phyloP scores from a whole-genome alignment of 2,329 filamentous ascomycete genomes.

The Venturia aucupariae region DNA sequence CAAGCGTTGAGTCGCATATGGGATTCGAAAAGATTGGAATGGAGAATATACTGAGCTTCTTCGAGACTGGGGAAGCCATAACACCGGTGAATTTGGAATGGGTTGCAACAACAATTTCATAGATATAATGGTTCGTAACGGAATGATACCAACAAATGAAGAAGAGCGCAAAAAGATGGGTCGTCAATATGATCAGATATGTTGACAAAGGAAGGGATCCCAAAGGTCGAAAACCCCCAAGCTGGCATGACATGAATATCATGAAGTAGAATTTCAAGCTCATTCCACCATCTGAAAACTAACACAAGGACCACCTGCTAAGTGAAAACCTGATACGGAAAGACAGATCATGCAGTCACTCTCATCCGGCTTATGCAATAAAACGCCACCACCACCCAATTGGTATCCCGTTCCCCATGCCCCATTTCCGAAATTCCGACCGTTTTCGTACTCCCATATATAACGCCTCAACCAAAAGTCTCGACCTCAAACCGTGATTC shows the following conservation, averaged over 20 bases:
- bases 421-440: neutral
- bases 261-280: no score
- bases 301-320: no score
- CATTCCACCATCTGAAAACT: no score
- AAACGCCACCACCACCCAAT: neutral
- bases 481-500: neutral
- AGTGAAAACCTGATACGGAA: neutral
- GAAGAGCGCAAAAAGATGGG: no score
- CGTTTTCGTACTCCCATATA: neutral
- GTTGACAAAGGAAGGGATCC: no score
- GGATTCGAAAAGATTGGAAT: slow-evolving; percentile 59
- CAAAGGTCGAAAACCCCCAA: no score
- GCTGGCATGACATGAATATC: no score
- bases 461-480: neutral
- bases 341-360: neutral
- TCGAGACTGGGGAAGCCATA: slow-evolving; percentile 42
- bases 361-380: neutral
- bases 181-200: no score
- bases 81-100: slow-evolving; percentile 54
- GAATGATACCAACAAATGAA: neutral
- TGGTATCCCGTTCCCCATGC: neutral
- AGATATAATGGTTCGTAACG: neutral
- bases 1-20: slow-evolving; percentile 56
- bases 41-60: slow-evolving; percentile 54
- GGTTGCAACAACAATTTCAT: neutral